A percentile compares a stretch with the other conserved stretches of the same genome.
phyloP scores from a whole-genome alignment of 2,329 filamentous ascomycete species.

The Xylariaceae sp. region DNA sequence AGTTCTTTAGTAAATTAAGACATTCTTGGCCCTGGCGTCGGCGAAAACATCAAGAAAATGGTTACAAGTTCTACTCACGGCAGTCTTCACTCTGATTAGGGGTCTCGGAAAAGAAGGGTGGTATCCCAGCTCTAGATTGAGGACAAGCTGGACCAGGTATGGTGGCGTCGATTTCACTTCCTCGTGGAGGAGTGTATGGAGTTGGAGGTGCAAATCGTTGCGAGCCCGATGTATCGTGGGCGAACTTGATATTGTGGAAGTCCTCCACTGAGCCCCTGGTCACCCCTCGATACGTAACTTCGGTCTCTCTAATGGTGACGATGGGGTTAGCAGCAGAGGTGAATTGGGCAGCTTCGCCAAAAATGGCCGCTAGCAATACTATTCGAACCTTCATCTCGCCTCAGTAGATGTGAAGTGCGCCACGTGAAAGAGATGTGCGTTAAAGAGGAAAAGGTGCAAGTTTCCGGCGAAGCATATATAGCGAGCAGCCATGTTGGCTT shows the following conservation, averaged over 20 bases:
- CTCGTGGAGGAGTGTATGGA: slow-evolving; percentile 30
- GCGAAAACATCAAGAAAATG: too few relatives aligned
- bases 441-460: too few relatives aligned
- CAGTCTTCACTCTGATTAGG: slow-evolving; percentile 38
- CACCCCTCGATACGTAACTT: slow-evolving; percentile 28
- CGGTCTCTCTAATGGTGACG: neutral
- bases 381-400: too few relatives aligned
- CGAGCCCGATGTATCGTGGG: slow-evolving; percentile 35
- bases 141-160: slow-evolving; percentile 37
- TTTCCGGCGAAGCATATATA: too few relatives aligned
- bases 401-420: too few relatives aligned
- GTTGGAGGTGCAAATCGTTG: slow-evolving; percentile 39
- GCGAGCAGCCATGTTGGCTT: too few relatives aligned
- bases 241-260: slow-evolving; percentile 38
- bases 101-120: slow-evolving; percentile 36
- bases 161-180: slow-evolving; percentile 33
- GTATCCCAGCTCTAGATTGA: slow-evolving; percentile 31
- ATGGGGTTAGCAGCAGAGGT: slow-evolving; percentile 15
- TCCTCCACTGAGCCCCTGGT: slow-evolving; percentile 29
- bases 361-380: too few relatives aligned
- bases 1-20: too few relatives aligned
- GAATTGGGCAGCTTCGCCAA: too few relatives aligned
- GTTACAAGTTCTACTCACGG: too few relatives aligned
- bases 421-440: too few relatives aligned
- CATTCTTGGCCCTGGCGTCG: too few relatives aligned